Evolutionary conservation across 1,284 basidiomycete genomes (phyloP).

Genomic region (Mycena citricolor): DNA sequence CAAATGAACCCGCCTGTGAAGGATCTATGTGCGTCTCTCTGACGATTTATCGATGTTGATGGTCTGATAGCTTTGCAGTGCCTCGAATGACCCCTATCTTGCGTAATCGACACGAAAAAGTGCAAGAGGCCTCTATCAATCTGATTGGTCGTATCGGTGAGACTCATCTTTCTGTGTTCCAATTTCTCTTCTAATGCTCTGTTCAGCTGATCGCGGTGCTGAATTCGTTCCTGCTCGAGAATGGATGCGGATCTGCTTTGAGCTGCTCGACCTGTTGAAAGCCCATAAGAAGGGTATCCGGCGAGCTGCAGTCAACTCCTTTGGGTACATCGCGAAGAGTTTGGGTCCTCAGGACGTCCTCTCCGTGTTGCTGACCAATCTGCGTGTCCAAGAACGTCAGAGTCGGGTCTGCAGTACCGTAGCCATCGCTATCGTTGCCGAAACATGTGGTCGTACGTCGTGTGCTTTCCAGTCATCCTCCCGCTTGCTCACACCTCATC

Average conservation of each 20-base stretch:
- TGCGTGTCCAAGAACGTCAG: conserved; percentile 98
- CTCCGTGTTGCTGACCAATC: conserved; percentile 92
- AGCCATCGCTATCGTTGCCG: conserved; percentile 96
- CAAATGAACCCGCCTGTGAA: conserved; percentile 99
- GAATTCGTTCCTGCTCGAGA: conserved; percentile 98
- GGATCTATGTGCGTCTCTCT: conserved; percentile 77
- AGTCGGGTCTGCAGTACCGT: conserved; percentile 98
- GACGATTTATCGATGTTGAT: conserved; percentile 10
- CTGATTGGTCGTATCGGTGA: conserved; percentile 95
- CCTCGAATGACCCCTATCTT: conserved; percentile 99
- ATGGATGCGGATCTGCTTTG: conserved; percentile 99
- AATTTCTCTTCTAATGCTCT: conserved; percentile 3
- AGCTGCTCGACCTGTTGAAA: conserved; percentile 94
- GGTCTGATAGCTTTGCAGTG: conserved; percentile 49
- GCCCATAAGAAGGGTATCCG: conserved; percentile 99
- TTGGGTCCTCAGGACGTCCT: conserved; percentile 99
- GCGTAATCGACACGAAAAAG: conserved; percentile 98
- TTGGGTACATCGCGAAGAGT: conserved; percentile 99
- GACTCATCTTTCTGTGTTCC: conserved; percentile 26
- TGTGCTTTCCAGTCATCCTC: conserved; percentile 11
- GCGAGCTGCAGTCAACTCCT: conserved; percentile 98
- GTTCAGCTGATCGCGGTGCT: conserved; percentile 91
- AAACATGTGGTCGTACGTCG: conserved; percentile 90
- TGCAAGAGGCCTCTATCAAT: conserved; percentile 99
- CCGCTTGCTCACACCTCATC: conserved; percentile 22